A percentile compares a stretch with the other conserved stretches of the same genome.
phyloP scores from a whole-genome alignment of 164 flowering plant species.

The Berberis vulgaris region DNA sequence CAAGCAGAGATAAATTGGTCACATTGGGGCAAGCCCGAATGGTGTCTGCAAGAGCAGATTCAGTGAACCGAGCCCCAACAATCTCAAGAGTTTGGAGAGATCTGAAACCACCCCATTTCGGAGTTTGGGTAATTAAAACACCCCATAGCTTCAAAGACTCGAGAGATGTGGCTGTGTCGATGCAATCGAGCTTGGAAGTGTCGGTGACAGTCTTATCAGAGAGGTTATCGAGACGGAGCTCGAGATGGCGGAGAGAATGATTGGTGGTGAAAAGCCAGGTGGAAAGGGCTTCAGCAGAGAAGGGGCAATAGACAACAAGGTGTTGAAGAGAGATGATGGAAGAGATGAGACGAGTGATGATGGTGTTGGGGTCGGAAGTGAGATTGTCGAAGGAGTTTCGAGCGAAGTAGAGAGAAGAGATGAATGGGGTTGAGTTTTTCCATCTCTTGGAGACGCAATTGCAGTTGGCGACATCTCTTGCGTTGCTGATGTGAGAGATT shows the following conservation, averaged over 20 bases:
- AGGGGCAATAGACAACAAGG: constrained; percentile 73
- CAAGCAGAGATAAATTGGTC: constrained; percentile 49
- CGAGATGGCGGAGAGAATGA: constrained; percentile 46
- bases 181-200: constrained; percentile 48
- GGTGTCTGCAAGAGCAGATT: constrained; percentile 37
- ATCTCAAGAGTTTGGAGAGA: constrained; percentile 56
- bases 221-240: constrained; percentile 73
- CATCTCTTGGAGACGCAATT: constrained; percentile 70
- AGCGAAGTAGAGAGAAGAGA: constrained; percentile 56
- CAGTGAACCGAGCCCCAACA: constrained; percentile 65
- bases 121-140: constrained; percentile 46
- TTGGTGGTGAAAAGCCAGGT: constrained; percentile 44
- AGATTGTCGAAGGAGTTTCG: constrained; percentile 54
- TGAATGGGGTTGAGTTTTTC: constrained; percentile 53
- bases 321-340: constrained; percentile 35
- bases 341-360: constrained; percentile 39
- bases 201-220: constrained; percentile 16
- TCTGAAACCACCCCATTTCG: constrained; percentile 60
- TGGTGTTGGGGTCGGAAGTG: constrained; percentile 22
- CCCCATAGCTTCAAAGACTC: constrained; percentile 83
- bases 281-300: constrained; percentile 46
- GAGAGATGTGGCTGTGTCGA: constrained; percentile 36
- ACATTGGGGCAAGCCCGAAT: constrained; percentile 69
- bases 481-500: constrained; percentile 48
- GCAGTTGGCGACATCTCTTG: constrained; percentile 60